Percentiles rank a stretch among this genome's conserved stretches.
phyloP scores from a whole-genome alignment of 2,329 filamentous ascomycete genomes.

The Aspergillus neotritici region DNA sequence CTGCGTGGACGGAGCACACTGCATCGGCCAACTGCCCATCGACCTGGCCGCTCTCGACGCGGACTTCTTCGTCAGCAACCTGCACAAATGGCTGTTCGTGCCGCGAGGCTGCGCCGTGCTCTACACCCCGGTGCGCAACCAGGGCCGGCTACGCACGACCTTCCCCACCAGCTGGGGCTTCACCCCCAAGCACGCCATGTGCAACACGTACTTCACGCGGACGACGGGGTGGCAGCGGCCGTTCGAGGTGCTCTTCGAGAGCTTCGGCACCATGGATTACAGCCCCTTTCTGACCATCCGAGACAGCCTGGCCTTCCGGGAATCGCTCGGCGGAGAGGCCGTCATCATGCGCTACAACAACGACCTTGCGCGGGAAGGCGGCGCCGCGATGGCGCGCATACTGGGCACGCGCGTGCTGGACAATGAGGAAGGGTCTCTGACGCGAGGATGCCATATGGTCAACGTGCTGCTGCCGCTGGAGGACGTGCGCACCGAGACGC shows the following conservation, averaged over 20 bases:
- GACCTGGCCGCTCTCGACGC: background rate
- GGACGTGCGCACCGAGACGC: background rate
- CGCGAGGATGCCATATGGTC: slow-evolving; percentile 1
- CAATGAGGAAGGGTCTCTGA: background rate
- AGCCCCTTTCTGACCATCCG: background rate
- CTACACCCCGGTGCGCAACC: background rate
- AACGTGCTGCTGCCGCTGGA: slow-evolving; percentile 1
- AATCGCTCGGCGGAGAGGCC: slow-evolving; percentile 1
- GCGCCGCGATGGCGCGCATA: background rate
- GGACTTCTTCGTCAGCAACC: slow-evolving; percentile 2
- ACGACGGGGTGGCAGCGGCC: background rate
- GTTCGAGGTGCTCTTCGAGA: slow-evolving; percentile 1
- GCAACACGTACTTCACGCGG: background rate
- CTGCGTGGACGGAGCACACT: slow-evolving; percentile 1
- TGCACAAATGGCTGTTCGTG: slow-evolving; percentile 4
- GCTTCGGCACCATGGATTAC: slow-evolving; percentile 1
- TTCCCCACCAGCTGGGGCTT: slow-evolving; percentile 3
- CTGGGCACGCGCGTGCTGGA: slow-evolving; percentile 2
- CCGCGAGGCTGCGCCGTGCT: slow-evolving; percentile 2
- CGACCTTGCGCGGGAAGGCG: background rate
- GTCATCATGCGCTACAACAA: background rate
- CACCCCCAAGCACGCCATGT: background rate
- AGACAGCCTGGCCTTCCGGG: background rate
- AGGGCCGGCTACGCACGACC: slow-evolving; percentile 1
- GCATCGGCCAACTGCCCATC: slow-evolving; percentile 2